phyloP scores from a whole-genome alignment of 257 asterid genomes.

The Solanum pimpinellifolium region DNA sequence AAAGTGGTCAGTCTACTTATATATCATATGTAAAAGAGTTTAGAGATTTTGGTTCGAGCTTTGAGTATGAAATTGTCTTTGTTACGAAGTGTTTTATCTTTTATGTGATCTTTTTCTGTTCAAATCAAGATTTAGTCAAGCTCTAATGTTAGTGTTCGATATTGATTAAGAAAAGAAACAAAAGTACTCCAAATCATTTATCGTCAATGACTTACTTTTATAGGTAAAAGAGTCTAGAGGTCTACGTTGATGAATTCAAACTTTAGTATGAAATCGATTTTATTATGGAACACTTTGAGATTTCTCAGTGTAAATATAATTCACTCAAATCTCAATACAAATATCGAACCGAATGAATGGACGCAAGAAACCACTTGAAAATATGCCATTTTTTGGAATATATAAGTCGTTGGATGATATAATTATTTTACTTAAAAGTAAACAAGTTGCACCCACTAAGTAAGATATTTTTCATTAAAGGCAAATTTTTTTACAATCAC shows the following conservation, averaged over 20 bases:
- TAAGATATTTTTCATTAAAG: neutral
- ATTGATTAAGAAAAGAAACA: neutral
- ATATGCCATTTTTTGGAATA: neutral
- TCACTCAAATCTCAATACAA: neutral
- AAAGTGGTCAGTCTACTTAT: neutral
- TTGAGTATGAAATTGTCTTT: neutral
- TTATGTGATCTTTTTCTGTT: fast-evolving
- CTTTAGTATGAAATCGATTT: neutral
- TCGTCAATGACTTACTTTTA: neutral
- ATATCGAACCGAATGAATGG: neutral
- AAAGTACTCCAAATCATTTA: neutral
- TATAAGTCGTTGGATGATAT: neutral
- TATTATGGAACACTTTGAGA: neutral
- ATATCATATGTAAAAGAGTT: neutral
- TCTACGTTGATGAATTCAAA: neutral
- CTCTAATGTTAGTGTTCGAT: neutral
- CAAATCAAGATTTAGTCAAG: neutral
- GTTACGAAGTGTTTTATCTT: neutral
- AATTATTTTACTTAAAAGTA: neutral
- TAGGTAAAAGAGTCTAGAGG: neutral
- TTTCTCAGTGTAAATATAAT: neutral
- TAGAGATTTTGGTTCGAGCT: neutral
- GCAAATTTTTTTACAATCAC: neutral
- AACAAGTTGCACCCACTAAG: neutral
- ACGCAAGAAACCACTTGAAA: neutral